A percentile compares a stretch with the other conserved stretches of the same genome.
phyloP scores from a whole-genome alignment of 306 rosid species.

The Glycine tomentella region DNA sequence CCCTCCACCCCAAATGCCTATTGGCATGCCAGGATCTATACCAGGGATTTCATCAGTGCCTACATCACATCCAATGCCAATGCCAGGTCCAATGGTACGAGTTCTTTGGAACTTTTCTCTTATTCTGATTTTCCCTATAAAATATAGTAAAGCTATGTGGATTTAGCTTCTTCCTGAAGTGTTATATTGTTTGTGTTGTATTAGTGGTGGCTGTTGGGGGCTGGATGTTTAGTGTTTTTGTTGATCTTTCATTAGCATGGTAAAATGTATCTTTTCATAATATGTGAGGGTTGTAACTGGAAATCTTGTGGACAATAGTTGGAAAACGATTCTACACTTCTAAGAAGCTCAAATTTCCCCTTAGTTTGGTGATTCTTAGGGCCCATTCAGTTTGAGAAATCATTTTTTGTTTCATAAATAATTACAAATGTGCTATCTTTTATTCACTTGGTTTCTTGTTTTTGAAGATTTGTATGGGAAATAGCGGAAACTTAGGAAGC shows the following conservation, averaged over 20 bases:
- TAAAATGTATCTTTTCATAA: conserved; percentile 18
- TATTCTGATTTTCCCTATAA: conserved; percentile 7
- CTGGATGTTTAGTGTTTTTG: conserved; percentile 10
- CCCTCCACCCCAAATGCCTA: conserved; percentile 87
- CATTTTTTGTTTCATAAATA: neutral
- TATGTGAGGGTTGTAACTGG: conserved; percentile 2
- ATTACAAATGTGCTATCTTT: neutral
- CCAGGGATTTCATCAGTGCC: conserved; percentile 65
- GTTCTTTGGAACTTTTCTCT: neutral
- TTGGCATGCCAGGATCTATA: conserved; percentile 75
- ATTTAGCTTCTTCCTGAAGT: neutral
- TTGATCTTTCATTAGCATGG: conserved; percentile 21
- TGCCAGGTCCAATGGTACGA: conserved; percentile 89
- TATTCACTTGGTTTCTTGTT: neutral
- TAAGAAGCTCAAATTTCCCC: conserved; percentile 19
- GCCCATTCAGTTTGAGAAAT: neutral
- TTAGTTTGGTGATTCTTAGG: conserved; percentile 7
- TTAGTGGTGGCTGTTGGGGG: conserved; percentile 14
- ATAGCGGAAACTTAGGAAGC: neutral
- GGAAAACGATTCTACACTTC: conserved; percentile 2
- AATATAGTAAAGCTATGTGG: conserved; percentile 17
- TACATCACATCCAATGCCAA: conserved; percentile 68
- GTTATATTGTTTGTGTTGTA: conserved; percentile 20
- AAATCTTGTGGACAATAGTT: conserved; percentile 5
- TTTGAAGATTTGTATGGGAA: too few species aligned